Evolutionary conservation across 352 stramenopile genomes (phyloP).

Genomic region (Pythium grandisporangium): DNA sequence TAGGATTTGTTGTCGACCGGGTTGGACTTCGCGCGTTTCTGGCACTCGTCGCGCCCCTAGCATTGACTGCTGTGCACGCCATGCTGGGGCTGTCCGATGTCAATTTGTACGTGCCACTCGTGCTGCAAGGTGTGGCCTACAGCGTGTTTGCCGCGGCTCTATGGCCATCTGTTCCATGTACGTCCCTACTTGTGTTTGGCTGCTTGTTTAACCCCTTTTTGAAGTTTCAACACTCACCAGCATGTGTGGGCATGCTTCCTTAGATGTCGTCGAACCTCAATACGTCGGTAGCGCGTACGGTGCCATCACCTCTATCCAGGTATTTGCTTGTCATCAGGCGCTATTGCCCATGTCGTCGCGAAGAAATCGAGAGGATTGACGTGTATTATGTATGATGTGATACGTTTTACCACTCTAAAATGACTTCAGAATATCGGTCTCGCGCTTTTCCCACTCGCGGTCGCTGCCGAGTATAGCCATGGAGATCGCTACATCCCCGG

Average conservation of each 20-base stretch:
- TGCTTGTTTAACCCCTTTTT: no score
- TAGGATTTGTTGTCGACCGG: conserved; percentile 88
- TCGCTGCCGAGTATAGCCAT: conserved; percentile 67
- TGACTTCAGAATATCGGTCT: conserved; percentile 86
- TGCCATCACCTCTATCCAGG: conserved; percentile 89
- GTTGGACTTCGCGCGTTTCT: conserved; percentile 81
- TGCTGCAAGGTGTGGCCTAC: conserved; percentile 89
- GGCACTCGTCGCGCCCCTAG: conserved; percentile 57
- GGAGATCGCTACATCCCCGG: conserved; percentile 68
- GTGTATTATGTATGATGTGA: conserved; percentile 1
- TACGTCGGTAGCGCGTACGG: conserved; percentile 89
- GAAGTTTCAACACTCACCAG: no score
- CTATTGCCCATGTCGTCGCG: no score
- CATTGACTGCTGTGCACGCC: conserved; percentile 80
- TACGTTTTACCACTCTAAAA: no score
- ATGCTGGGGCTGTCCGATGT: conserved; percentile 70
- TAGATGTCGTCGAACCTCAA: conserved; percentile 82
- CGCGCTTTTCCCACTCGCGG: conserved; percentile 61
- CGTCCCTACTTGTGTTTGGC: conserved; percentile 4
- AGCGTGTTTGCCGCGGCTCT: conserved; percentile 88
- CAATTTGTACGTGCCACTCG: conserved; percentile 75
- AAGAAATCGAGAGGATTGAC: neutral
- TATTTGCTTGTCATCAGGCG: no score
- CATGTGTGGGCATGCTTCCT: no score
- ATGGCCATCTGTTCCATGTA: conserved; percentile 87